phyloP scores from a whole-genome alignment of 2,329 filamentous ascomycete species.

The Epichloe elymi region DNA sequence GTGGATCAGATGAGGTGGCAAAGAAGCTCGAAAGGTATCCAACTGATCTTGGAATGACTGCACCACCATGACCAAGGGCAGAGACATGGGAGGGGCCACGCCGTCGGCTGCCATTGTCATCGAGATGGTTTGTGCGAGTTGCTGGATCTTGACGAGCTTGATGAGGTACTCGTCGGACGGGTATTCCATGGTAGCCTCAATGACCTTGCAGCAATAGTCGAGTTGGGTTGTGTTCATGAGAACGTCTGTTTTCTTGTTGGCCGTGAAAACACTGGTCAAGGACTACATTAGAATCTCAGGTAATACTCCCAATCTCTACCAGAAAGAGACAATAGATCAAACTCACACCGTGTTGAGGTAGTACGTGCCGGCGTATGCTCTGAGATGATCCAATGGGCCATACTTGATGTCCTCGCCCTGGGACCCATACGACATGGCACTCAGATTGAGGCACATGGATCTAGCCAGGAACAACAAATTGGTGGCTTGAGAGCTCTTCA shows the following conservation, averaged over 20 bases:
- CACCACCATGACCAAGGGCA: slow-evolving; percentile 29
- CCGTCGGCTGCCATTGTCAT: slow-evolving; percentile 23
- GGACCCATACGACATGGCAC: slow-evolving; percentile 14
- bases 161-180: slow-evolving; percentile 31
- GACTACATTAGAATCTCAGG: background rate
- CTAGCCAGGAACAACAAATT: slow-evolving; percentile 35
- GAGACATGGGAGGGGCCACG: slow-evolving; percentile 18
- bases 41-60: slow-evolving; percentile 31
- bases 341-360: slow-evolving; percentile 36
- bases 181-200: slow-evolving; percentile 29
- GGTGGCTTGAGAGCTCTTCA: slow-evolving; percentile 36
- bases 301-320: no score
- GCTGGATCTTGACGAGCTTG: slow-evolving; percentile 33
- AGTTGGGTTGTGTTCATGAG: slow-evolving; percentile 33
- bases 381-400: slow-evolving; percentile 27
- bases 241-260: slow-evolving; percentile 33
- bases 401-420: slow-evolving; percentile 16
- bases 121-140: slow-evolving; percentile 33
- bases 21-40: slow-evolving; percentile 22
- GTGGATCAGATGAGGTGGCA: slow-evolving; percentile 21
- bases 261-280: slow-evolving; percentile 24
- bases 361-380: slow-evolving; percentile 35
- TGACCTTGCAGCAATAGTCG: slow-evolving; percentile 28
- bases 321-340: background rate
- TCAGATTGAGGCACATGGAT: slow-evolving; percentile 31